Percentiles rank a stretch among this genome's conserved stretches.
These are phyloP conservation scores for Mycena pura DNA, from an alignment of 768 basidiomycete genomes.

Conservation along the genomic window DNA sequence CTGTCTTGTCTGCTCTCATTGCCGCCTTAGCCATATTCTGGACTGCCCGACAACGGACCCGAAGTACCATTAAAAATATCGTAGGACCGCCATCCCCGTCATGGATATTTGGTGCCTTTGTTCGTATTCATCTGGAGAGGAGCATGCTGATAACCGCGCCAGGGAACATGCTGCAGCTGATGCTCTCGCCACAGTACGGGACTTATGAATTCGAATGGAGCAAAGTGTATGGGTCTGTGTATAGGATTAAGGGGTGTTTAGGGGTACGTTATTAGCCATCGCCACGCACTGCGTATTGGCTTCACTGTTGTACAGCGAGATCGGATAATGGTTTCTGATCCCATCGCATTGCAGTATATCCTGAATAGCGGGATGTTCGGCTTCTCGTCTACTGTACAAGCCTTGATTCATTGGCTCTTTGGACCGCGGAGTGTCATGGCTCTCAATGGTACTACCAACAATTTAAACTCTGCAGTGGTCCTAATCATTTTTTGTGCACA, in stretches of 20 bases:
- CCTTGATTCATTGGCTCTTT: neutral
- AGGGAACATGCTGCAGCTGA: neutral
- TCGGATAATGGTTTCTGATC: neutral
- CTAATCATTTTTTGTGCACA: too few relatives aligned
- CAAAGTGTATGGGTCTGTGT: neutral
- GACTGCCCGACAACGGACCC: too few relatives aligned
- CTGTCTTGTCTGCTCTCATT: too few relatives aligned
- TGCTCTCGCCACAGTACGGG: neutral
- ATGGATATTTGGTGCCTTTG: neutral
- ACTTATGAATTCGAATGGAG: neutral
- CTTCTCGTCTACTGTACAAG: neutral
- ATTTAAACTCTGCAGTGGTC: neutral
- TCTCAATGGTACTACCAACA: neutral
- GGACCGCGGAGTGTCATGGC: neutral
- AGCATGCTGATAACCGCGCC: neutral
- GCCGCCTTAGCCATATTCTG: too few relatives aligned
- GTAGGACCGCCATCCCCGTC: neutral
- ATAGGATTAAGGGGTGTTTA: neutral
- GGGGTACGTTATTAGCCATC: neutral
- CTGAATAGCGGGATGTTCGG: neutral
- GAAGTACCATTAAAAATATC: neutral
- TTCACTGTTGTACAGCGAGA: neutral
- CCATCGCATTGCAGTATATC: neutral
- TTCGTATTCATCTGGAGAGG: neutral
- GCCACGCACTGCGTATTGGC: neutral